These are phyloP conservation scores for Kazachstania kunashirensis DNA, from an alignment of 805 yeast genomes.

Conservation along the genomic window DNA sequence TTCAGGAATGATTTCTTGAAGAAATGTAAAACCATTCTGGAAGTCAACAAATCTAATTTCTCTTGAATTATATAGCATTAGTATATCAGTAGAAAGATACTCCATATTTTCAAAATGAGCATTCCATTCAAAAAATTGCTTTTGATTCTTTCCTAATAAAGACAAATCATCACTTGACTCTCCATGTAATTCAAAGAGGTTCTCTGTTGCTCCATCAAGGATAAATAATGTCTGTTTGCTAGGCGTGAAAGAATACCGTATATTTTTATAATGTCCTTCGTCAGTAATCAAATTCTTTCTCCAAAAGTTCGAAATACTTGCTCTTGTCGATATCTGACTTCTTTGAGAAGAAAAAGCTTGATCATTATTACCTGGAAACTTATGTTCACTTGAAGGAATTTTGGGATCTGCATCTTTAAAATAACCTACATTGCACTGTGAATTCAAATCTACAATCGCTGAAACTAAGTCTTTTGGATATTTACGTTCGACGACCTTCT, in stretches of 20 bases:
- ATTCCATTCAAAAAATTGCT: constrained; percentile 17
- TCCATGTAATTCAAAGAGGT: constrained; percentile 9
- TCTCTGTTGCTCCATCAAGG: constrained; percentile 17
- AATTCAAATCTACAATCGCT: constrained; percentile 13
- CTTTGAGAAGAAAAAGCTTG: constrained; percentile 6
- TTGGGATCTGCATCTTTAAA: no score
- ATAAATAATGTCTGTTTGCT: not conserved
- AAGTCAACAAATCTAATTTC: constrained; percentile 20
- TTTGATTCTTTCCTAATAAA: constrained; percentile 11
- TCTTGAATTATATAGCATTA: constrained; percentile 13
- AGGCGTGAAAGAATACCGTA: constrained; percentile 12
- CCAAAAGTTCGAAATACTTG: constrained; percentile 18
- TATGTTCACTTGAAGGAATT: no score
- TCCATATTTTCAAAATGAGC: constrained; percentile 11
- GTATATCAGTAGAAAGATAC: constrained; percentile 14
- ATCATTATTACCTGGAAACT: no score
- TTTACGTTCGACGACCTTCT: constrained; percentile 13
- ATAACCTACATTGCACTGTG: not conserved
- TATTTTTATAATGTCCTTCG: not conserved
- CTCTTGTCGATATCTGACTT: constrained; percentile 11
- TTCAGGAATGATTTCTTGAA: constrained; percentile 14
- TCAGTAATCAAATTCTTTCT: constrained; percentile 4
- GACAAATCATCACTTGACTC: constrained; percentile 4
- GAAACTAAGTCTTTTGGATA: constrained; percentile 16
- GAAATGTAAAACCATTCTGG: constrained; percentile 21